Conservation (phyloP, 139 green algal species). For the Chlamydomonas asymmetrica region DNA sequence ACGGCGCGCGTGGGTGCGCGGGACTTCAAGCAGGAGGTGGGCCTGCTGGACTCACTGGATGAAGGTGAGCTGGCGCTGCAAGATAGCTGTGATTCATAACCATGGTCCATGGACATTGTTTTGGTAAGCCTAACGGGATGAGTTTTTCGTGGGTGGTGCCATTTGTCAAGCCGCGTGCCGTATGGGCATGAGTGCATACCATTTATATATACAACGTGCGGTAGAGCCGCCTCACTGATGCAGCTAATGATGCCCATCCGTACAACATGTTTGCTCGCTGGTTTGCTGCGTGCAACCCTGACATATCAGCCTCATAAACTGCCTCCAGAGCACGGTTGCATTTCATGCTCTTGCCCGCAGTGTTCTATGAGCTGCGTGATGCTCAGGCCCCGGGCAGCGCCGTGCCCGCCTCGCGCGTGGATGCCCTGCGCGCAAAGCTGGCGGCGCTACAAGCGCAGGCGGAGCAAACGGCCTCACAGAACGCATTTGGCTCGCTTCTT, state of each 20-base stretch:
- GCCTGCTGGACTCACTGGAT: constrained; percentile 72
- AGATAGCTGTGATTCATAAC: too few species aligned
- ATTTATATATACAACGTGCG: too few species aligned
- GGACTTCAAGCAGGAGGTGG: constrained; percentile 34
- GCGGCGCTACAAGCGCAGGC: constrained; percentile 44
- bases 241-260: too few species aligned
- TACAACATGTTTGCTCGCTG: too few species aligned
- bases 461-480: constrained; percentile 61
- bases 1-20: constrained; percentile 16
- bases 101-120: too few species aligned
- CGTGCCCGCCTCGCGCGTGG: constrained; percentile 1
- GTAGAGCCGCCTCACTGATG: too few species aligned
- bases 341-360: constrained; percentile 19
- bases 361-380: constrained; percentile 67
- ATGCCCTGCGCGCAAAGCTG: constrained; percentile 40
- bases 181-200: not conserved
- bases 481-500: constrained; percentile 79
- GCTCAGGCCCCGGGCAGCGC: constrained; percentile 10
- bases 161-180: too few species aligned
- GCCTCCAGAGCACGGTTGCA: not conserved
- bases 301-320: too few species aligned
- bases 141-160: too few species aligned
- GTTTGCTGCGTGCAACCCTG: too few species aligned
- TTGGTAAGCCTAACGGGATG: too few species aligned
- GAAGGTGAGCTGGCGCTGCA: constrained; percentile 41